phyloP scores from a whole-genome alignment of 177 flowering plant genomes.

The Vitis hybrid region DNA sequence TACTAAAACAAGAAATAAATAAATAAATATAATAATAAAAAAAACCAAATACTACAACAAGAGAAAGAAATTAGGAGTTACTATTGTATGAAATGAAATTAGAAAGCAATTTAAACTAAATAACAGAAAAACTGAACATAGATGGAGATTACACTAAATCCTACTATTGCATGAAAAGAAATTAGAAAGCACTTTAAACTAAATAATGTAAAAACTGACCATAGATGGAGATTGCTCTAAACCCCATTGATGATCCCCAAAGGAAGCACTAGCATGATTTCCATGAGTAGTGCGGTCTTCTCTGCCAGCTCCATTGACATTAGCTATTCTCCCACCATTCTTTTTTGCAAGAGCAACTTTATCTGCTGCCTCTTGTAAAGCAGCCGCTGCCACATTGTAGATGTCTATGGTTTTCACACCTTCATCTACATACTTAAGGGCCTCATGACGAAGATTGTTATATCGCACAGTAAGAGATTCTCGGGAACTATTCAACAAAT shows the following conservation, averaged over 20 bases:
- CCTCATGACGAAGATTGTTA: conserved; percentile 22
- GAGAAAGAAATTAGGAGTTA: no score
- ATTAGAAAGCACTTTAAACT: neutral
- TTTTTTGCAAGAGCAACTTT: conserved; percentile 11
- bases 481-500: conserved; percentile 7
- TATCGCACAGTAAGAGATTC: conserved; percentile 20
- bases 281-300: neutral
- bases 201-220: conserved; percentile 9
- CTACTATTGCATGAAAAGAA: no score
- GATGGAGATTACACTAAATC: neutral
- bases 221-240: neutral
- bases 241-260: conserved; percentile 1
- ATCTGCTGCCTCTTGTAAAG: conserved; percentile 15
- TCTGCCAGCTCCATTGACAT: neutral
- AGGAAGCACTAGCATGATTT: neutral
- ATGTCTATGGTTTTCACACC: conserved; percentile 13
- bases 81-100: no score
- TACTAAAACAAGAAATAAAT: no score
- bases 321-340: conserved; percentile 7
- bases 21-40: no score
- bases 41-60: no score
- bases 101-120: no score
- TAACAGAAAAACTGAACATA: neutral
- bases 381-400: conserved; percentile 20
- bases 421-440: conserved; percentile 24